A percentile compares a stretch with the other conserved stretches of the same genome.
Evolutionary conservation across 352 stramenopile genomes (phyloP).

Genomic region (Plasmopara viticola): DNA sequence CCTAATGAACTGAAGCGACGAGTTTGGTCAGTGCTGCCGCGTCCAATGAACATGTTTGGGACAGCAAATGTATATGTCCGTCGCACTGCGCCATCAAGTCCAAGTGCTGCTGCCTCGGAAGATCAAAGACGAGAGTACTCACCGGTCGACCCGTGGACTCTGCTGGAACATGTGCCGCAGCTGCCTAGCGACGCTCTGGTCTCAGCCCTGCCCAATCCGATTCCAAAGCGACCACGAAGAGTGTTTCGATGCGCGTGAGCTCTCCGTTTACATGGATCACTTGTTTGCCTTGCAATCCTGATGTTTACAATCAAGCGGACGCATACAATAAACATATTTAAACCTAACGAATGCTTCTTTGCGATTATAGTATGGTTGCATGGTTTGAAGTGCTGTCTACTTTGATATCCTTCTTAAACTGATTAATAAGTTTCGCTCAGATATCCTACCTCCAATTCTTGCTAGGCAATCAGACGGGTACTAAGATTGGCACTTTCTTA

Average conservation of each 20-base stretch:
- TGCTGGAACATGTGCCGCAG: conserved; percentile 64
- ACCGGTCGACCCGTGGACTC: conserved; percentile 65
- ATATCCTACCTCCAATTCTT: too few species aligned
- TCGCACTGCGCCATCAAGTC: conserved; percentile 15
- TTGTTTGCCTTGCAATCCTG: background rate
- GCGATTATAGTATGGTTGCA: too few species aligned
- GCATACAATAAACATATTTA: too few species aligned
- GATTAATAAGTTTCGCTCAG: too few species aligned
- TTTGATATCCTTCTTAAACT: too few species aligned
- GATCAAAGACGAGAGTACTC: conserved; percentile 22
- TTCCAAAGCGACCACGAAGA: conserved; percentile 49
- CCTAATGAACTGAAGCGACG: conserved; percentile 50
- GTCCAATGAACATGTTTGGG: conserved; percentile 30
- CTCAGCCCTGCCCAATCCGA: conserved; percentile 28
- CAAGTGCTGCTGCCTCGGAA: conserved; percentile 20
- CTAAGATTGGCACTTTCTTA: too few species aligned
- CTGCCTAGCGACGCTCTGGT: conserved; percentile 64
- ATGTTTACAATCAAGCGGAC: background rate
- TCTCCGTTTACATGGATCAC: background rate
- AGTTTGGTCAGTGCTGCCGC: conserved; percentile 67
- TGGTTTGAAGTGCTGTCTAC: too few species aligned
- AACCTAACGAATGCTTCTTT: too few species aligned
- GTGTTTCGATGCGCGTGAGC: conserved; percentile 66
- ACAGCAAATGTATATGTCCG: conserved; percentile 25
- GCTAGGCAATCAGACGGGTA: too few species aligned